Conservation (phyloP, 768 basidiomycete species). For the Amanita rubescens region DNA sequence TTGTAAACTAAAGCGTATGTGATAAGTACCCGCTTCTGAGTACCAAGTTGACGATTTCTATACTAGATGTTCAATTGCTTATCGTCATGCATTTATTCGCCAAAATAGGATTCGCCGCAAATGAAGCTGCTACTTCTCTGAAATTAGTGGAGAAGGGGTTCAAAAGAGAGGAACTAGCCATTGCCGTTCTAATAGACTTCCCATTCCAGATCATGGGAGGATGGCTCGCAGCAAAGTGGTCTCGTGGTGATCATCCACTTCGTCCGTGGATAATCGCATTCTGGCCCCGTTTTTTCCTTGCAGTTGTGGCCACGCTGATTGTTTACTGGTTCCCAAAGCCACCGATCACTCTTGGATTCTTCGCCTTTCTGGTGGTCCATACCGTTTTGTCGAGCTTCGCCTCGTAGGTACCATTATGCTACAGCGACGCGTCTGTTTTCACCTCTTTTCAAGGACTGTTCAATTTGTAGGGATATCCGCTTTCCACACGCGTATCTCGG, state of each 20-base stretch:
- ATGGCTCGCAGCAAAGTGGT: slow-evolving; percentile 91
- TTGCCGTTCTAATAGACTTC: slow-evolving; percentile 93
- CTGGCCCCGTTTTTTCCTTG: slow-evolving; percentile 78
- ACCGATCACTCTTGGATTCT: slow-evolving; percentile 69
- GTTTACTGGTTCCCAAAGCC: slow-evolving; percentile 81
- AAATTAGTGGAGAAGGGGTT: slow-evolving; percentile 98
- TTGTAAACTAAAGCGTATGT: slow-evolving; percentile 81
- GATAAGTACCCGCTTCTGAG: neutral
- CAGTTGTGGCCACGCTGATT: slow-evolving; percentile 62
- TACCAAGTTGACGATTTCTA: slow-evolving; percentile 1
- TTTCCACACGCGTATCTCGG: slow-evolving; percentile 94
- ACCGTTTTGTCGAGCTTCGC: slow-evolving; percentile 83
- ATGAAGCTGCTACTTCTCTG: slow-evolving; percentile 83
- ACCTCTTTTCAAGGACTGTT: slow-evolving; percentile 58
- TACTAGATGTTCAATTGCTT: slow-evolving; percentile 81
- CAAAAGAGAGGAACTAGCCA: slow-evolving; percentile 91
- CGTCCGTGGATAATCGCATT: slow-evolving; percentile 89
- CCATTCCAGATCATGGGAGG: slow-evolving; percentile 96
- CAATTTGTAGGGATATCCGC: slow-evolving; percentile 99
- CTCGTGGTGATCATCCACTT: slow-evolving; percentile 68
- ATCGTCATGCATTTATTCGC: slow-evolving; percentile 82
- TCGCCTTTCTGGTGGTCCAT: slow-evolving; percentile 69
- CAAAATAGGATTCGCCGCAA: slow-evolving; percentile 92
- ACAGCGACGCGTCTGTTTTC: neutral
- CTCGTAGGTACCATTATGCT: slow-evolving; percentile 45